Evolutionary conservation across 805 yeast genomes (phyloP), one percentile per base, ranked within the genome.

Genomic region (Yueomyces sp.): DNA sequence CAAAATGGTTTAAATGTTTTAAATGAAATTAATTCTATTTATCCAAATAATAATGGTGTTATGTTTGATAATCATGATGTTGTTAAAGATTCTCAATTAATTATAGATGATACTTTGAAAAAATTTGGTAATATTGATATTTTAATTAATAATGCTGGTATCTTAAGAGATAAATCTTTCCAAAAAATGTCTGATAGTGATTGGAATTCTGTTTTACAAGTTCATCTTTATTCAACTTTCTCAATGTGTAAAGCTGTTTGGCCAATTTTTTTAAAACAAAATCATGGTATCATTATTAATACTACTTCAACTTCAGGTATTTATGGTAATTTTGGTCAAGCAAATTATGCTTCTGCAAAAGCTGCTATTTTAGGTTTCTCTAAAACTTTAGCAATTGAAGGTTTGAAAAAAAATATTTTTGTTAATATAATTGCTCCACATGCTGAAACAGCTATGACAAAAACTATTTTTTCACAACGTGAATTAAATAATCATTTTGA

Each of bases 371-470:
- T 87, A 41, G 95, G 95, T 19, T 74, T 90, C 53, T 74, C 95
- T 37, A 79, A 76, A 64, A 81, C 96, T 38, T 64, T 86, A 49
- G 96, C 97, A 30, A 72, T 85, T 51, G 98, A 90, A 68, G 98
- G 98, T 56, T 78, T 78, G 47, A 85, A 76, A 63, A 60, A 69
- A 56, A 77, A 81, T 58, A 86, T 90, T 52, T 70, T 72, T 55
- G 88, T 79, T 45, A 85, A 88, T 59, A 76, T 78, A 36, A 79
- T 87, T 61, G 97, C 98, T 29, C 98, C 98, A 43, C 96, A 90
- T 62, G 97, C 97, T 30, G 96, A 90, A 58, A 90, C 98, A 39
- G 88, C 94, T 45, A 90, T 90, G 98, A 90, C 98, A 30, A 75
- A 77, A 56, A 83, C 95, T 4, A 79, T 90, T 40, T 84, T 90